Conservation (phyloP, 805 yeast species). For the Pichia nakasei region DNA sequence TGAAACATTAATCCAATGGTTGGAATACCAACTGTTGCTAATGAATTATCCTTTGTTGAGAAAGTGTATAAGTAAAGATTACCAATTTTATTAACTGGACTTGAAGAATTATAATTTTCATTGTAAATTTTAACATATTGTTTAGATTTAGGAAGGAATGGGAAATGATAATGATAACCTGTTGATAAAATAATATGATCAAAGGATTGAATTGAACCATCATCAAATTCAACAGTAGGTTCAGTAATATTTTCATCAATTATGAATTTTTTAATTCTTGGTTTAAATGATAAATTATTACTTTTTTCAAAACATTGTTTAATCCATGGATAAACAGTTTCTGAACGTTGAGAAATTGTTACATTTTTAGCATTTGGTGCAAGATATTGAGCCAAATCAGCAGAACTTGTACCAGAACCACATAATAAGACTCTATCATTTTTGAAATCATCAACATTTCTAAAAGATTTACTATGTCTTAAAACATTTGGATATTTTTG, state of each 20-base stretch:
- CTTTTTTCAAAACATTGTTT: conserved; percentile 10
- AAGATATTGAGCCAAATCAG: conserved; percentile 34
- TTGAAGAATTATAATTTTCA: background rate
- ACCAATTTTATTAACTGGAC: conserved; percentile 13
- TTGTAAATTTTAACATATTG: conserved; percentile 10
- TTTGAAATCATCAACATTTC: conserved; percentile 35
- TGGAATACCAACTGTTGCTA: conserved; percentile 34
- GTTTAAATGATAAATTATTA: conserved; percentile 13
- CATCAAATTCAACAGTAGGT: conserved; percentile 21
- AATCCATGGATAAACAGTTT: conserved; percentile 18
- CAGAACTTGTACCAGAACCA: conserved; percentile 36
- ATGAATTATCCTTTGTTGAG: conserved; percentile 33
- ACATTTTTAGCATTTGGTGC: conserved; percentile 14
- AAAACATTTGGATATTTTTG: conserved; percentile 35
- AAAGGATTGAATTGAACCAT: conserved; percentile 26
- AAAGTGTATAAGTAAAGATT: conserved; percentile 29
- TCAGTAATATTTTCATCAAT: conserved; percentile 4
- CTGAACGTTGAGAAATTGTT: conserved; percentile 14
- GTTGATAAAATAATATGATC: conserved; percentile 41
- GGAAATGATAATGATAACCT: conserved; percentile 41
- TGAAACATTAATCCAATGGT: conserved; percentile 39
- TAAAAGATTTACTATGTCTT: conserved; percentile 48
- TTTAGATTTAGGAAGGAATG: conserved; percentile 23
- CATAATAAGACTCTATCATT: conserved; percentile 32
- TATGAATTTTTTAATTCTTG: conserved; percentile 13